Evolutionary conservation across 768 basidiomycete genomes (phyloP), one percentile per base, ranked within the genome.

Genomic region (Suillus weaverae): DNA sequence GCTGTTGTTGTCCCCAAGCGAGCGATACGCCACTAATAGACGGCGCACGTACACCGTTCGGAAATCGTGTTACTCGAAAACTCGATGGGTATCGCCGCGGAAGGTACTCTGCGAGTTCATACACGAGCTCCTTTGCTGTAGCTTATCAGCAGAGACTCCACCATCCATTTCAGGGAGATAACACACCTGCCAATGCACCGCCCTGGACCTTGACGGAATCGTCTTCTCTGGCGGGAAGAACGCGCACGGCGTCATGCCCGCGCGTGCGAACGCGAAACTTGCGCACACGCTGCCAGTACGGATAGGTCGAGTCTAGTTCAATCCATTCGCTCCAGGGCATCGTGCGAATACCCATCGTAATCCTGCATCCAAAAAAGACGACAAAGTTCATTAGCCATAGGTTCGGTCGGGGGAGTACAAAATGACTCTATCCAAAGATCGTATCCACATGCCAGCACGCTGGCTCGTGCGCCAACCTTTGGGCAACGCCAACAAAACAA

Each of bases 291-390:
- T 89, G 83, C 70, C 86, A 88, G 22, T 72, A 69, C 14, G 77
- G 71, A 70, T 85, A 89, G 62, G 84, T 77, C 62, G 82, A 80
- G 72, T 90, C 90, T 38, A 90, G 80, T 78, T 91, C 88, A 54
- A 92, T 85, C 90, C 90, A 91, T 61, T 88, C 85, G 46, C 82
- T 81, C 86, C 87, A 92, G 10, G 78, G 79, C 88, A 91, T 90
- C 57, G 71, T 76, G 44, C 86, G 83, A 69, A 89, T 84, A 66
- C 85, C 88, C 87, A 90, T 90, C 38, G 87, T 90, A 48, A 89
- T 80, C 67, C 88, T 90, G 44, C 41, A 4, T 26, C 3, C 14
- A 35, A 36, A 30, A 59, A n/a, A 32, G n/a, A 60, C 18, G 22
- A 11, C n/a, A 32, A 35, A 30, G 16, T 35, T 36, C 9, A 54